These are phyloP conservation scores for Torrubiella hemipterigena DNA, from an alignment of 2,329 filamentous ascomycete genomes.

Conservation along the genomic window DNA sequence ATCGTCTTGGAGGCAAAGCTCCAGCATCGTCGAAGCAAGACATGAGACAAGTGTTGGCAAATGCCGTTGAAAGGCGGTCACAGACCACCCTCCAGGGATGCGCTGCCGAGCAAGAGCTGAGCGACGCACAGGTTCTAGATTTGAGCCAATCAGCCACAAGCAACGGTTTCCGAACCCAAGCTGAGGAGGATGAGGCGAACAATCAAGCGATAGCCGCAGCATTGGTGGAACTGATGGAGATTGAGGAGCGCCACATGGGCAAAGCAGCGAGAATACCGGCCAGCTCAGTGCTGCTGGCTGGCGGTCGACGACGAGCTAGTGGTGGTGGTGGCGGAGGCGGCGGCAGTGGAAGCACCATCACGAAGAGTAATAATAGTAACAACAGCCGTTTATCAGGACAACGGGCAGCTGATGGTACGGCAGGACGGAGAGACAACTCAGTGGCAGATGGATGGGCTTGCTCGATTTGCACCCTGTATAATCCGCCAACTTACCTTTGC, in stretches of 20 bases:
- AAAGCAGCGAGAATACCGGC: neutral
- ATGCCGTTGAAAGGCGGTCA: constrained; percentile 35
- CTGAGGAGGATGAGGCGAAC: constrained; percentile 81
- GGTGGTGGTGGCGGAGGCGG: too few relatives aligned
- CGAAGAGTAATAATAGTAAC: too few relatives aligned
- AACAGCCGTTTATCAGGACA: neutral
- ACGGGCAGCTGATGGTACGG: constrained; percentile 4
- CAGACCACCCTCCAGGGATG: constrained; percentile 58
- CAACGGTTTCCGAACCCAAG: constrained; percentile 70
- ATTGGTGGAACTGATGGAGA: constrained; percentile 73
- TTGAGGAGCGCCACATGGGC: constrained; percentile 42
- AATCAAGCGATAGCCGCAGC: constrained; percentile 78
- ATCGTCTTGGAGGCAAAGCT: constrained; percentile 55
- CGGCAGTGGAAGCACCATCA: too few relatives aligned
- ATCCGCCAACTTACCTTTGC: constrained; percentile 34
- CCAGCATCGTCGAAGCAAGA: constrained; percentile 46
- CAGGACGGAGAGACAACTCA: constrained; percentile 3
- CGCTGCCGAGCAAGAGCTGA: constrained; percentile 56
- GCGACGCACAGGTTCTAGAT: constrained; percentile 53
- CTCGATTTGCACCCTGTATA: constrained; percentile 42
- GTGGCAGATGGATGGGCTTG: constrained; percentile 35
- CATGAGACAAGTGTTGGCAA: constrained; percentile 59
- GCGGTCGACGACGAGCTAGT: neutral
- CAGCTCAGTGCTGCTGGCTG: neutral
- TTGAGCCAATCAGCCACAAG: constrained; percentile 51